These are phyloP conservation scores for Xylaria cubensis DNA, from an alignment of 495 filamentous ascomycete species.

Conservation along the genomic window DNA sequence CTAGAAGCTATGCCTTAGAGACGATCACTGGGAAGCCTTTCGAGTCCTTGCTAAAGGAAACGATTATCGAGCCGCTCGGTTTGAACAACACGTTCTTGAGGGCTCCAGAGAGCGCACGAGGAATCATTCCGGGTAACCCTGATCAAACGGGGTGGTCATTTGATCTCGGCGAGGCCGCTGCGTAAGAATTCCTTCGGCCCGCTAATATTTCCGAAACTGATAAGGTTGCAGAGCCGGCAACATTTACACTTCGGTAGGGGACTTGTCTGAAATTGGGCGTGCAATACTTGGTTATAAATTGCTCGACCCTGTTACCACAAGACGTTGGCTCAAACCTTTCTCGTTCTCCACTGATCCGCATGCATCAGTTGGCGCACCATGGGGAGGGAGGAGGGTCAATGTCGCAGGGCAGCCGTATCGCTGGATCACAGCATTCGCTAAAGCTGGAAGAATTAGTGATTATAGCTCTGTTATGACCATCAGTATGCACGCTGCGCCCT, in stretches of 20 bases:
- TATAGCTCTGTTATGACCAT: constrained; percentile 59
- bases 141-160: constrained; percentile 43
- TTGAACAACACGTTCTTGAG: constrained; percentile 50
- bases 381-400: constrained; percentile 59
- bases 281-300: constrained; percentile 61
- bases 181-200: too few relatives aligned
- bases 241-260: constrained; percentile 59
- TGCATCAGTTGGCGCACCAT: constrained; percentile 61
- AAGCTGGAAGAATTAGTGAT: constrained; percentile 55
- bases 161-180: constrained; percentile 46
- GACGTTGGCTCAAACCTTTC: constrained; percentile 65
- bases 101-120: constrained; percentile 40
- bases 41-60: constrained; percentile 47
- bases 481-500: constrained; percentile 13
- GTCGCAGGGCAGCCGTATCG: constrained; percentile 42
- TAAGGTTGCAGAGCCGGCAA: constrained; percentile 56
- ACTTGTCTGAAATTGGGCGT: constrained; percentile 59
- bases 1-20: constrained; percentile 50
- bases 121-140: constrained; percentile 45
- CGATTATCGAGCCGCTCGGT: constrained; percentile 50
- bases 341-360: constrained; percentile 55
- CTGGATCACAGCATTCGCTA: constrained; percentile 58
- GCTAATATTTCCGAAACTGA: constrained; percentile 13
- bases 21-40: constrained; percentile 46
- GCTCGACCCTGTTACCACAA: constrained; percentile 54